A percentile compares a stretch with the other conserved stretches of the same genome.
Conservation (phyloP, 2,329 filamentous ascomycete species). For the Epichloe brachyelytri region DNA sequence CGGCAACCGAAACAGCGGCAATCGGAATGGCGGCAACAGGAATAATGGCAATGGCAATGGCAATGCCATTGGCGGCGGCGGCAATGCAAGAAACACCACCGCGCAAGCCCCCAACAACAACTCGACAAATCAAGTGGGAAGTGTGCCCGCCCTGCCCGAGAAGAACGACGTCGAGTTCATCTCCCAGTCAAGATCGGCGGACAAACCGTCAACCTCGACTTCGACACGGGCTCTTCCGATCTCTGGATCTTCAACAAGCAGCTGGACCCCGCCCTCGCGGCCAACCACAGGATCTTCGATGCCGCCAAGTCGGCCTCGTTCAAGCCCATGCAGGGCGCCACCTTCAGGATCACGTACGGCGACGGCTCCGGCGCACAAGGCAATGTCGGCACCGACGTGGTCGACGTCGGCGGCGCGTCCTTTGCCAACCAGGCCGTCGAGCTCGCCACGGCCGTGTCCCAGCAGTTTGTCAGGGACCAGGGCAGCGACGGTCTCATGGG, state of each 20-base stretch:
- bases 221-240: slow-evolving; percentile 16
- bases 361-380: slow-evolving; percentile 30
- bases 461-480: slow-evolving; percentile 23
- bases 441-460: slow-evolving; percentile 26
- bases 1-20: neutral
- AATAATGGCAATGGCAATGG: neutral
- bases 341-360: slow-evolving; percentile 32
- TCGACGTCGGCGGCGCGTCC: slow-evolving; percentile 29
- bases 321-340: slow-evolving; percentile 21
- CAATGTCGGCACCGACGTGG: slow-evolving; percentile 29
- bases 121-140: neutral
- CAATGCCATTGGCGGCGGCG: neutral
- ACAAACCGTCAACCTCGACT: slow-evolving; percentile 11
- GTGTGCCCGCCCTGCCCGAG: neutral
- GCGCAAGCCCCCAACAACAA: no score
- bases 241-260: slow-evolving; percentile 28
- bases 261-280: slow-evolving; percentile 21
- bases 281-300: slow-evolving; percentile 27
- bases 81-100: neutral
- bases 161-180: slow-evolving; percentile 8
- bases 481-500: slow-evolving; percentile 34
- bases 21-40: neutral
- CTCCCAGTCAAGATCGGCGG: slow-evolving; percentile 11
- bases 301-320: slow-evolving; percentile 25
- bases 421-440: slow-evolving; percentile 30